phyloP scores from a whole-genome alignment of 2,329 filamentous ascomycete genomes.

The Huntiella abstrusa region DNA sequence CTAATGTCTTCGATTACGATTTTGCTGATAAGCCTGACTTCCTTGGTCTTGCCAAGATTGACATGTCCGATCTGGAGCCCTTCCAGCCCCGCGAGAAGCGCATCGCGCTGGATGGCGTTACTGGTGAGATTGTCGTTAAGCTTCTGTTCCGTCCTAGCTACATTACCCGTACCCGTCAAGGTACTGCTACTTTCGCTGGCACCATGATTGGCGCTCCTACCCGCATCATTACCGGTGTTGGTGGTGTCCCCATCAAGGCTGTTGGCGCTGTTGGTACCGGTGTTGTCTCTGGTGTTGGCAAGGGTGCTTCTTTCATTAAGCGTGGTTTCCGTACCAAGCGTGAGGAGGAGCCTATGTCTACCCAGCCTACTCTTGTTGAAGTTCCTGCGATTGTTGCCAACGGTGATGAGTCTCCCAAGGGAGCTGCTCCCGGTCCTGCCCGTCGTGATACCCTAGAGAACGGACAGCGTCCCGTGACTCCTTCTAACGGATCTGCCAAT shows the following conservation, averaged over 20 bases:
- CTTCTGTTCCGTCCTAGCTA: constrained; percentile 89
- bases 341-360: constrained; percentile 31
- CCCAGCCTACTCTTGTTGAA: constrained; percentile 23
- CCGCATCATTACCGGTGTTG: constrained; percentile 65
- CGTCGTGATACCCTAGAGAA: constrained; percentile 17
- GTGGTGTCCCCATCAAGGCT: constrained; percentile 82
- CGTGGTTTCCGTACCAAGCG: constrained; percentile 64
- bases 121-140: constrained; percentile 61
- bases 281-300: constrained; percentile 38
- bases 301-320: constrained; percentile 77
- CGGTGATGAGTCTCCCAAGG: constrained; percentile 11
- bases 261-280: constrained; percentile 57
- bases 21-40: constrained; percentile 90
- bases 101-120: constrained; percentile 71
- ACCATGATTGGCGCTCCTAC: constrained; percentile 70
- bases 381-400: constrained; percentile 21
- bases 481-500: constrained; percentile 15
- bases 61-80: constrained; percentile 63
- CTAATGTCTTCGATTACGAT: constrained; percentile 87
- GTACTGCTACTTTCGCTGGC: constrained; percentile 80
- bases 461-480: constrained; percentile 9
- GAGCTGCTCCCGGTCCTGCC: constrained; percentile 13
- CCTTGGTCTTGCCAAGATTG: constrained; percentile 59
- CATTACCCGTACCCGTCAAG: constrained; percentile 68
- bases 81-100: constrained; percentile 62